phyloP scores from a whole-genome alignment of 2,329 filamentous ascomycete genomes.

The Colletotrichum lupini region DNA sequence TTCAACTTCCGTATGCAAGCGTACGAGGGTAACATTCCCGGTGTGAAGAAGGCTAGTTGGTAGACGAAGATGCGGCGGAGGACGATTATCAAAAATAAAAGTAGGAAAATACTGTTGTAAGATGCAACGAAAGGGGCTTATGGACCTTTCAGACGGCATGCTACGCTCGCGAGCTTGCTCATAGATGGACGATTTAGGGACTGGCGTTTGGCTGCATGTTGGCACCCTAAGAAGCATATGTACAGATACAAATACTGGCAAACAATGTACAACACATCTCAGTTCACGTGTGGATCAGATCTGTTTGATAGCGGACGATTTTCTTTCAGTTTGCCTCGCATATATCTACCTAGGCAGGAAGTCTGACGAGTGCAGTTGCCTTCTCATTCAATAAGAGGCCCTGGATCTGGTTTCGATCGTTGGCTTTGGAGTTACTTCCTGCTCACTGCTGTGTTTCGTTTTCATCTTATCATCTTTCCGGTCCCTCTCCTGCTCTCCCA shows the following conservation, averaged over 20 bases:
- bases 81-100: neutral
- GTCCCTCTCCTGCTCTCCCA: neutral
- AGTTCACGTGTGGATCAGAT: neutral
- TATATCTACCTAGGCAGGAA: neutral
- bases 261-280: conserved; percentile 23
- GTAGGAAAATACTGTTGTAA: neutral
- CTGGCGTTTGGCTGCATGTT: conserved; percentile 18
- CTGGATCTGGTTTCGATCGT: neutral
- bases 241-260: conserved; percentile 13
- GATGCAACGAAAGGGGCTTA: neutral
- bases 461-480: neutral
- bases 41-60: conserved; percentile 97
- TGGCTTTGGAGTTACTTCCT: neutral
- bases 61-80: conserved; percentile 56
- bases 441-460: neutral
- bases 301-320: neutral
- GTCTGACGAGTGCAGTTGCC: neutral
- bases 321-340: neutral
- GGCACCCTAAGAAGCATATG: neutral
- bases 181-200: neutral
- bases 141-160: neutral
- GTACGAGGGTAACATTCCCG: conserved; percentile 84
- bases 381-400: neutral
- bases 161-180: neutral
- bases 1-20: conserved; percentile 95